phyloP scores from a whole-genome alignment of 371 early-diverging fungal genomes.

The Coemansia linderi region DNA sequence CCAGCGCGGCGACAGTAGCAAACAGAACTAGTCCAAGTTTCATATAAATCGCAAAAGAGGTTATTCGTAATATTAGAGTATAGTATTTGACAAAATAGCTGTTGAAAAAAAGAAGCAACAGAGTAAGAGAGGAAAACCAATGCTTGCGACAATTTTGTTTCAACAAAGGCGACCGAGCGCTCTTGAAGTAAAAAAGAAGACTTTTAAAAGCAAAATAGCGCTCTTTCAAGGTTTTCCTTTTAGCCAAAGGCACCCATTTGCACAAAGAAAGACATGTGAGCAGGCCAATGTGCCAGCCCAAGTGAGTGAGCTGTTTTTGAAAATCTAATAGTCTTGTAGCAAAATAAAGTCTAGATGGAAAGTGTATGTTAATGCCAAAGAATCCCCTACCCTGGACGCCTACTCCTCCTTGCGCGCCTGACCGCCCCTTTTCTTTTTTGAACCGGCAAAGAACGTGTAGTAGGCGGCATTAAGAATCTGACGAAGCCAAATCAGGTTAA shows the following conservation, averaged over 20 bases:
- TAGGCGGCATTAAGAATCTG: conserved; percentile 39
- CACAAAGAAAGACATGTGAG: too few species aligned
- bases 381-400: not conserved
- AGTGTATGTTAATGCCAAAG: too few species aligned
- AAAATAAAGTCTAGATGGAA: too few species aligned
- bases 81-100: not conserved
- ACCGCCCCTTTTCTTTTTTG: not conserved
- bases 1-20: not conserved
- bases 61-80: not conserved
- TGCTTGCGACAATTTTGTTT: not conserved
- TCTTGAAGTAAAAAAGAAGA: too few species aligned
- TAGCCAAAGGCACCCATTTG: too few species aligned
- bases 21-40: not conserved
- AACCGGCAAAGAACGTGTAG: conserved; percentile 22
- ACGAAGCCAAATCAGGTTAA: conserved; percentile 43
- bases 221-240: too few species aligned
- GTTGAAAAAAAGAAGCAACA: not conserved
- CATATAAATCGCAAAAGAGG: not conserved
- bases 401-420: conserved; percentile 1
- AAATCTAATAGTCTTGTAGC: not conserved
- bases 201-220: too few species aligned
- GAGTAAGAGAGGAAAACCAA: not conserved
- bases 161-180: not conserved
- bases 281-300: not conserved
- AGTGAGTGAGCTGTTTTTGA: not conserved